A percentile compares a stretch with the other conserved stretches of the same genome.
Evolutionary conservation across 495 filamentous ascomycete genomes (phyloP).

Genomic region (Penicillium tannophilum): DNA sequence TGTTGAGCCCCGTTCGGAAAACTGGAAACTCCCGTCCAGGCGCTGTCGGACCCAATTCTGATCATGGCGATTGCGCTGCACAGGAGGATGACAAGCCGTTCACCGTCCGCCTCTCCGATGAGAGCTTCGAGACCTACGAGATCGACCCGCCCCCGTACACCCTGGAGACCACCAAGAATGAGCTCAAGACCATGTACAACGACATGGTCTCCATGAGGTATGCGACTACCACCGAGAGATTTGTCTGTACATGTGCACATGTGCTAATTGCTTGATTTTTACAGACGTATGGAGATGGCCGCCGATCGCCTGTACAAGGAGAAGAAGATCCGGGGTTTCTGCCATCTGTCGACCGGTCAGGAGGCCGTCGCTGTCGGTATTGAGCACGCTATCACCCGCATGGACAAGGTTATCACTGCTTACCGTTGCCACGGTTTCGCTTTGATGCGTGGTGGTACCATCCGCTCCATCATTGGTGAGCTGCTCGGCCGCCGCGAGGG

Average conservation of each 20-base stretch:
- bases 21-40: slow-evolving; percentile 16
- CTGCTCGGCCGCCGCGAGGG: slow-evolving; percentile 91
- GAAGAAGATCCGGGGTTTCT: slow-evolving; percentile 99
- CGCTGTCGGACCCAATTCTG: slow-evolving; percentile 24
- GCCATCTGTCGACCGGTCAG: slow-evolving; percentile 95
- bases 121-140: slow-evolving; percentile 99
- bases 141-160: slow-evolving; percentile 93
- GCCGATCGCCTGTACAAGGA: slow-evolving; percentile 98
- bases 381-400: slow-evolving; percentile 88
- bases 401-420: slow-evolving; percentile 93
- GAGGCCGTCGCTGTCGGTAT: slow-evolving; percentile 97
- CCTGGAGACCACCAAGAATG: slow-evolving; percentile 89
- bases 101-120: slow-evolving; percentile 86
- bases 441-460: slow-evolving; percentile 89
- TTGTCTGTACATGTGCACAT: neutral
- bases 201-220: slow-evolving; percentile 96
- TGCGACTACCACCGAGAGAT: slow-evolving; percentile 19
- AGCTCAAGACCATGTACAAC: slow-evolving; percentile 97
- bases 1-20: slow-evolving; percentile 62
- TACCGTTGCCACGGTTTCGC: slow-evolving; percentile 99
- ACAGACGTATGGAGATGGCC: slow-evolving; percentile 98
- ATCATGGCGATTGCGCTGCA: slow-evolving; percentile 20
- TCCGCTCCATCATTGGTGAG: slow-evolving; percentile 95
- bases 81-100: slow-evolving; percentile 95
- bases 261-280: slow-evolving; percentile 8